Percentiles rank a stretch among this genome's conserved stretches.
These are phyloP conservation scores for Beta vulgaris DNA, from an alignment of 148 eudicot genomes.

Conservation along the genomic window DNA sequence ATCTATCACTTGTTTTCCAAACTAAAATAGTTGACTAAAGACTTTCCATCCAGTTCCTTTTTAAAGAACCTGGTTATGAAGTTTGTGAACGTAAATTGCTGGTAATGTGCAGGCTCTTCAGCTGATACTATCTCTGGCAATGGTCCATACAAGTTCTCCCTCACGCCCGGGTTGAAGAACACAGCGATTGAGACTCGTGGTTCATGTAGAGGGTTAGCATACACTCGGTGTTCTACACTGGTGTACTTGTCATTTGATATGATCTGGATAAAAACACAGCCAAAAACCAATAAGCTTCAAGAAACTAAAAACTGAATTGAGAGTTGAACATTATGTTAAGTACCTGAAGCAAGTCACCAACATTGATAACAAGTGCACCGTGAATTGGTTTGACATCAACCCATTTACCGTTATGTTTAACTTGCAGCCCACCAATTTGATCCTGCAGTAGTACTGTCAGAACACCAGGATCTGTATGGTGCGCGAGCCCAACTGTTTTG, in stretches of 20 bases:
- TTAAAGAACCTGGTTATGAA: conserved; percentile 13
- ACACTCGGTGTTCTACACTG: conserved; percentile 62
- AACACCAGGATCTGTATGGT: conserved; percentile 42
- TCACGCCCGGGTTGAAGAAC: conserved; percentile 48
- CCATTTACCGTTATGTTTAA: conserved; percentile 37
- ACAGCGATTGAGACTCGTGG: conserved; percentile 50
- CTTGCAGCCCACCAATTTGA: conserved; percentile 41
- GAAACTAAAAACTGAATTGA: too few species aligned
- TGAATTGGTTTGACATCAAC: conserved; percentile 35
- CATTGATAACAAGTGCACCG: conserved; percentile 39
- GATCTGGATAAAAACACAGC: conserved; percentile 32
- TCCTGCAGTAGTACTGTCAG: conserved; percentile 41
- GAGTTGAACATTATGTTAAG: too few species aligned
- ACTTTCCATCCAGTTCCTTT: conserved; percentile 23
- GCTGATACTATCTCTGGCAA: conserved; percentile 48
- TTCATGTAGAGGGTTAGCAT: conserved; percentile 41
- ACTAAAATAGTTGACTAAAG: conserved; percentile 22
- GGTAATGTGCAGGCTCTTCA: conserved; percentile 48
- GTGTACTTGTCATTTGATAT: conserved; percentile 57
- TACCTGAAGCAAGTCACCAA: conserved; percentile 51
- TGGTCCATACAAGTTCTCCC: conserved; percentile 54
- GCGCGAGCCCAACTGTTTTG: conserved; percentile 31
- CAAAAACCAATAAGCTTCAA: neutral
- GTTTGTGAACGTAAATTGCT: conserved; percentile 21
- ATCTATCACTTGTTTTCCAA: conserved; percentile 13